Evolutionary conservation across 2,329 filamentous ascomycete species (phyloP), one percentile per base, ranked within the genome.

Genomic region (Cladophialophora chaetospira): DNA sequence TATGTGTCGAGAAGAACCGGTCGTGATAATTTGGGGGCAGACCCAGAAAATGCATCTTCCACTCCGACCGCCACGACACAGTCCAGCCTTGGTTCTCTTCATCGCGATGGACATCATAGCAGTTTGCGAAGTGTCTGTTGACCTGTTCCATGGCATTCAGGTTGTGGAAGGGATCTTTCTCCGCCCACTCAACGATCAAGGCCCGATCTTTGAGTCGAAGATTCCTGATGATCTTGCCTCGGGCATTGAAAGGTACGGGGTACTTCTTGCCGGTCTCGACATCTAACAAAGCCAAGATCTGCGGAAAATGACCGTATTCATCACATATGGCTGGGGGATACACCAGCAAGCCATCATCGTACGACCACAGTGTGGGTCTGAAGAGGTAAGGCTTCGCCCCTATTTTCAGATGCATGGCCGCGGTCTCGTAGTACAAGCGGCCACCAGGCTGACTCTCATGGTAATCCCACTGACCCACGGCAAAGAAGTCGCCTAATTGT

Each of bases 171-270:
- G 79, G 71, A 25, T 77, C 72, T 2, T 72, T 68, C 64, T 84
- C 81, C 47, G 81, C 82, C 83, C 84, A 87, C 66, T 87, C 84
- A n/a, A 87, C 71, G 15, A 86, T 65, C n/a, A 88, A 71, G n/a
- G 85, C 72, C 1, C 73, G 72, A 29, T 79, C 71, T 28, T 78
- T 76, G 3, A 87, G 71, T 11, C 83, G 77, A 3, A 84, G 68
- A 10, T 83, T 77, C 10, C 84, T 75, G 23, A 86, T 71, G 29
- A 81, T 74, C 62, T 79, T 84, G 5, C 72, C 73, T 1, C 66
- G 58, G 4, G 74, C 71, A 31, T 79, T 71, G 60, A 87, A 84
- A 1, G 82, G 81, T 13, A 86, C 73, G 6, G 50, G 46, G 25
- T 73, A 70, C n/a, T 74, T 69, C 3, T 65, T 62, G 8, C 76